Base-by-base conservation (phyloP, 73 alveolate genomes). In the Symbiodinium pilosum region DNA sequence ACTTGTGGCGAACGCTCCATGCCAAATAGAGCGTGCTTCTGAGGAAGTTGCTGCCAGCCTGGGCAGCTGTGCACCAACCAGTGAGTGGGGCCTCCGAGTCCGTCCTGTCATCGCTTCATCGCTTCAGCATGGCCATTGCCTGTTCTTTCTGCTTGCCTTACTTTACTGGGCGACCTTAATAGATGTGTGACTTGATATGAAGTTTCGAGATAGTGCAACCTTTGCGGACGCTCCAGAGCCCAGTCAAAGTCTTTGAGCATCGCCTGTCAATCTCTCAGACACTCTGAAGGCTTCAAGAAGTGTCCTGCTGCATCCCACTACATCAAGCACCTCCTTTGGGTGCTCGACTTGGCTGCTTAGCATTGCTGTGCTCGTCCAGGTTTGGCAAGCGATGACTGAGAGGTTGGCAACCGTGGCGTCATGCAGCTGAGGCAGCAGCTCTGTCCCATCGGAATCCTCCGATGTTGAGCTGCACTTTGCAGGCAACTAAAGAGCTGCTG, bases 251-350 rank as follows among this genome's bases (percentile, higher is more conserved):
- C n/a, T n/a, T n/a, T n/a, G n/a, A n/a, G n/a, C n/a, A n/a, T n/a
- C n/a, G n/a, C n/a, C n/a, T n/a, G n/a, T n/a, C n/a, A n/a, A n/a
- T n/a, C n/a, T n/a, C n/a, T n/a, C n/a, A n/a, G n/a, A n/a, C n/a
- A n/a, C n/a, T n/a, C n/a, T n/a, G 81, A 73, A 18, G 69, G 92
- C 32, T n/a, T 3, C 69, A 41, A 43, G 56, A 47, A 42, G 83
- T 86, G 77, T 34, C 32, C 54, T 87, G 30, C 43, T 87, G 94
- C 43, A 56, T 87, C 18, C 94, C 94, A 28, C 43, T 87, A 24
- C 94, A 81, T 11, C 94, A 87, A 39, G 85, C 94, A 28, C 94
- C 94, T 24, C 85, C 85, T 12, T 16, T 87, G 85, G 94, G 94
- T 59, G 11, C 26, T 30, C n/a, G 81, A 34, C 81, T 64, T 38